phyloP scores from a whole-genome alignment of 2,329 filamentous ascomycete genomes.

The Massarina eburnea region DNA sequence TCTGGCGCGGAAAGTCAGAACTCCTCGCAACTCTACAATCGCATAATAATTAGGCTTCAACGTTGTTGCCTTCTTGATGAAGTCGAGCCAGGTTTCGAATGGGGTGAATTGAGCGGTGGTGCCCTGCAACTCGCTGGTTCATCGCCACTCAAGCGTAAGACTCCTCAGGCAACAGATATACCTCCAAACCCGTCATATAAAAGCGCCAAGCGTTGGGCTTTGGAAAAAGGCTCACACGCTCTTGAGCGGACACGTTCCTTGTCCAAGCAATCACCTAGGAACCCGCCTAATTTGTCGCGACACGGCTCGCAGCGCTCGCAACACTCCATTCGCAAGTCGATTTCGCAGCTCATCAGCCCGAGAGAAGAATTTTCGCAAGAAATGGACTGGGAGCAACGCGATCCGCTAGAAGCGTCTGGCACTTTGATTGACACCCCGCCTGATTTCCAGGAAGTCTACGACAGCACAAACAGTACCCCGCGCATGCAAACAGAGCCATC shows the following conservation, averaged over 20 bases:
- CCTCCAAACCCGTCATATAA: constrained; percentile 36
- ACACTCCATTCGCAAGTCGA: constrained; percentile 36
- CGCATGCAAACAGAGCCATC: constrained; percentile 23
- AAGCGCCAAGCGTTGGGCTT: constrained; percentile 39
- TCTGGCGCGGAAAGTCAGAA: constrained; percentile 30
- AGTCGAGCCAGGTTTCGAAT: constrained; percentile 34
- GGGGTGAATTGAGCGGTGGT: constrained; percentile 26
- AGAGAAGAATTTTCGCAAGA: constrained; percentile 26
- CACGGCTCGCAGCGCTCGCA: constrained; percentile 36
- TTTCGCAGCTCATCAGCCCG: constrained; percentile 36
- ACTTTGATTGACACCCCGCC: constrained; percentile 31
- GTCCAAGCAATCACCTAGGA: constrained; percentile 28
- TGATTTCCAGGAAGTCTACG: constrained; percentile 27
- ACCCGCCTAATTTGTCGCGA: constrained; percentile 33
- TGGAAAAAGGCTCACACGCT: constrained; percentile 39
- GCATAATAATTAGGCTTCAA: constrained; percentile 50
- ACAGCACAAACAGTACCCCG: constrained; percentile 41
- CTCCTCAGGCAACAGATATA: constrained; percentile 26
- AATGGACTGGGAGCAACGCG: constrained; percentile 31
- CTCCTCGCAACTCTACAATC: constrained; percentile 37
- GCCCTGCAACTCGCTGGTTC: constrained; percentile 21
- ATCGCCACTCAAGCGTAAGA: constrained; percentile 37
- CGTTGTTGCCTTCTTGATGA: constrained; percentile 44
- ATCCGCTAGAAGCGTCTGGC: constrained; percentile 32
- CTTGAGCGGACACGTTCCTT: constrained; percentile 37